Evolutionary conservation across 1,284 basidiomycete species (phyloP).

Genomic region (Megacollybia platyphylla): DNA sequence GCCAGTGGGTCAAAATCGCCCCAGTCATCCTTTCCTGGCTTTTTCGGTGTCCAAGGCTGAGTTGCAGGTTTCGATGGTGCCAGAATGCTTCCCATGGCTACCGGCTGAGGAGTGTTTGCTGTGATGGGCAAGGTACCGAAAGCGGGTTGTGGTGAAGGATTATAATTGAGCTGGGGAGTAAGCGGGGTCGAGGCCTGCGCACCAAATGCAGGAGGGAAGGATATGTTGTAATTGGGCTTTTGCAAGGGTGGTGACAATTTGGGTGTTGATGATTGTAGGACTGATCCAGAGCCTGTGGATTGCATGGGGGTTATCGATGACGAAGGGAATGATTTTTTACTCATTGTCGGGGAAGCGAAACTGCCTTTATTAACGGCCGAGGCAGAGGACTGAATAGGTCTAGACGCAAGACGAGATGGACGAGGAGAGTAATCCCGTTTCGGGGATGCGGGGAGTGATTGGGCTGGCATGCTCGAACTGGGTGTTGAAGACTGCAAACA

Average conservation of each 20-base stretch:
- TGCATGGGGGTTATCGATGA: slow-evolving; percentile 3
- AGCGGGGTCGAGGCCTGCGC: slow-evolving; percentile 7
- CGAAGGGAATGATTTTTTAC: not conserved
- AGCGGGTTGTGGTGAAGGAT: slow-evolving; percentile 2
- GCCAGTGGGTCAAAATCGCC: slow-evolving; percentile 69
- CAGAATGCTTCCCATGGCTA: slow-evolving; percentile 38
- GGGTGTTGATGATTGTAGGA: slow-evolving; percentile 6
- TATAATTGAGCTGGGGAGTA: not conserved
- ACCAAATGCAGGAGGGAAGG: slow-evolving; percentile 13
- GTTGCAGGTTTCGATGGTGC: slow-evolving; percentile 46
- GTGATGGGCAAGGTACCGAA: slow-evolving; percentile 7
- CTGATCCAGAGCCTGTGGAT: slow-evolving; percentile 8
- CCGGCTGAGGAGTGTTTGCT: slow-evolving; percentile 21
- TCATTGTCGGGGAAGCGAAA: slow-evolving; percentile 6
- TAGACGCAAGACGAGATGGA: slow-evolving; percentile 25
- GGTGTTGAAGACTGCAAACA: not conserved
- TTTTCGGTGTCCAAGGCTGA: slow-evolving; percentile 33
- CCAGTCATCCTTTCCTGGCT: slow-evolving; percentile 54
- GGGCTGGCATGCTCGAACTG: not conserved
- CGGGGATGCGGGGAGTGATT: slow-evolving; percentile 28
- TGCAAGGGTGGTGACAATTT: slow-evolving; percentile 9
- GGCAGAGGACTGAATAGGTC: slow-evolving; percentile 11
- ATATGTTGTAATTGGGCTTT: slow-evolving; percentile 46
- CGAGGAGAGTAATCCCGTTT: slow-evolving; percentile 14
- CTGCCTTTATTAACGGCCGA: slow-evolving; percentile 7